Base-by-base conservation (phyloP, 257 asterid species). In the Avicennia marina region DNA sequence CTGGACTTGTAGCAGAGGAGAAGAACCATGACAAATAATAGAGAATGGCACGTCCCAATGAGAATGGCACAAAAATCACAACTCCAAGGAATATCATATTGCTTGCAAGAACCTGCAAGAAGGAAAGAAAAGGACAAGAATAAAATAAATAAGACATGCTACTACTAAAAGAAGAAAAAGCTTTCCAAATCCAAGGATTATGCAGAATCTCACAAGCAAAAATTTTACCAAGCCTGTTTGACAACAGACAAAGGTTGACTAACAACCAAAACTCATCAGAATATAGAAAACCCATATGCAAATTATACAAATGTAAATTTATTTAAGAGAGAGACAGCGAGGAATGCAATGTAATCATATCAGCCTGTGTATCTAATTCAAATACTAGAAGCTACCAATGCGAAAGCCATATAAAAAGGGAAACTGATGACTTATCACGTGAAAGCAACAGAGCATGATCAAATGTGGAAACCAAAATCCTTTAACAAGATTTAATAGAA, bases 11-110 rank as follows among this genome's bases (percentile, higher is more conserved):
- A 34, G 96, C 91, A 65, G 95, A 82, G 56, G 91, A 79, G 76
- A 87, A 63, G 53, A 87, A 64, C 95, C 96, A 81, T 46, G 95
- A 78, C 51, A 83, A 42, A 56, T 85, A 73, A 69, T 81, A 62
- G 49, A 87, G 74, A 56, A 90, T 85, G 52, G 76, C 64, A 11
- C 98, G 89, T 44, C 98, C 98, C 46, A 87, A 55, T 8, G 96
- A 83, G 75, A 90, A 90, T 21, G 98, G 98, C 57, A 87, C 75
- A 73, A 85, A 81, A 24, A 90, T 79, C 42, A 90, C 86, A 56
- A 87, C 95, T 62, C 96, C 98, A 44, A 90, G 95, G 69, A 90
- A 90, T 74, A 90, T 90, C 96, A 85, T 87, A 71, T 90, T 90
- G 81, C 98, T 90, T 6, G 98, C 98, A 72, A 90, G 98, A 71